Evolutionary conservation across 768 basidiomycete genomes (phyloP).

Genomic region (Mrakia blollopis): DNA sequence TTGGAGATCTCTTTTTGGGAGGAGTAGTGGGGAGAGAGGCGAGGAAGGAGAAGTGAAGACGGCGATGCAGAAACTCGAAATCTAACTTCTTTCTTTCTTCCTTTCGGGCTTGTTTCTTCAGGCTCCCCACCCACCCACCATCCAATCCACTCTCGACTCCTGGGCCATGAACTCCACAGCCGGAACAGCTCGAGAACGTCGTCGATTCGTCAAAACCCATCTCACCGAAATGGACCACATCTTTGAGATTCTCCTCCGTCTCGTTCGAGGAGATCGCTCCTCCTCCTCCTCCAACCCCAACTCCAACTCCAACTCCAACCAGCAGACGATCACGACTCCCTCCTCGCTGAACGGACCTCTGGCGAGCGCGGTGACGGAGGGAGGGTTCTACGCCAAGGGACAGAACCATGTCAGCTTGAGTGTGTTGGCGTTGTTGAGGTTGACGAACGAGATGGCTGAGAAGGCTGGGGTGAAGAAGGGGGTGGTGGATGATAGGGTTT

Average conservation of each 20-base stretch:
- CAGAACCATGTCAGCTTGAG: slow-evolving; percentile 94
- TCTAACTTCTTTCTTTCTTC: slow-evolving; percentile 15
- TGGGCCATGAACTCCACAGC: slow-evolving; percentile 84
- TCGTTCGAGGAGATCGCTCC: slow-evolving; percentile 83
- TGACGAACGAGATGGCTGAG: slow-evolving; percentile 74
- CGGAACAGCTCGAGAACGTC: slow-evolving; percentile 68
- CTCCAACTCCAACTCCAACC: slow-evolving; percentile 48
- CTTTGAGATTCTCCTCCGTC: slow-evolving; percentile 83
- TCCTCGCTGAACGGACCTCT: slow-evolving; percentile 37
- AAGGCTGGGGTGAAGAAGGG: slow-evolving; percentile 51
- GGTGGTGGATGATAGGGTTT: slow-evolving; percentile 57
- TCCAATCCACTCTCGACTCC: slow-evolving; percentile 79
- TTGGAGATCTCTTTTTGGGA: neutral
- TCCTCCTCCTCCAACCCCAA: slow-evolving; percentile 38
- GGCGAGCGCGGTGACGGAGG: slow-evolving; percentile 52
- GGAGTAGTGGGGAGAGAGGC: too few species aligned
- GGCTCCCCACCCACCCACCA: slow-evolving; percentile 55
- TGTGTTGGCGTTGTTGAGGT: slow-evolving; percentile 81
- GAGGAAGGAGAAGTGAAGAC: neutral
- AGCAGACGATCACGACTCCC: slow-evolving; percentile 51
- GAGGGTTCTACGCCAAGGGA: slow-evolving; percentile 73
- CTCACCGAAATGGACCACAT: slow-evolving; percentile 74
- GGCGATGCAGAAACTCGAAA: neutral
- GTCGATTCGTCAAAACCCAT: slow-evolving; percentile 82
- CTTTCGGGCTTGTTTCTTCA: slow-evolving; percentile 25